Percentiles rank a stretch among this genome's conserved stretches.
These are phyloP conservation scores for Argentina anserina DNA, from an alignment of 306 rosid species.

Conservation along the genomic window DNA sequence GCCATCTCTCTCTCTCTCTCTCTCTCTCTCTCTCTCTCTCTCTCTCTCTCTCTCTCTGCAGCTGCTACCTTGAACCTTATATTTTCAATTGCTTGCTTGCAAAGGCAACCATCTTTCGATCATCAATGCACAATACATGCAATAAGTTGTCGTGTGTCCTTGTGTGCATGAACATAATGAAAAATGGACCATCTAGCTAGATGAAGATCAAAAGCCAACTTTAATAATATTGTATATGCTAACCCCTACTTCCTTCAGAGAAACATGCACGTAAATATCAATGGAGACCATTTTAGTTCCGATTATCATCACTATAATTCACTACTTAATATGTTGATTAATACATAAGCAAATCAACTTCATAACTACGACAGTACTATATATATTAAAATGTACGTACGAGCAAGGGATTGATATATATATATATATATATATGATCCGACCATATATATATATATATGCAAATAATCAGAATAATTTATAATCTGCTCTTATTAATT, in stretches of 20 bases:
- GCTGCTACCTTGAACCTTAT: not conserved
- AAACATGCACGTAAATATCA: not conserved
- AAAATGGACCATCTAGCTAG: constrained; percentile 2
- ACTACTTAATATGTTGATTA: not conserved
- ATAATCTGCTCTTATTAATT: not conserved
- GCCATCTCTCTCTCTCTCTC: not conserved
- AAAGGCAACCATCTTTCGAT: not conserved
- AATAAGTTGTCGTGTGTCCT: not conserved
- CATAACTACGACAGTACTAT: not conserved
- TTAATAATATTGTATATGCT: not conserved
- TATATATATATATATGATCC: not conserved
- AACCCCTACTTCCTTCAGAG: not conserved
- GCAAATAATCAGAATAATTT: not conserved
- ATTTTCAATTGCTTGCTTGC: not conserved
- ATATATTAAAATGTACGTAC: not conserved
- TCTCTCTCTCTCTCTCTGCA: not conserved
- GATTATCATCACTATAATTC: not conserved
- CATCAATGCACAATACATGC: not conserved
- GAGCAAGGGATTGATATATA: not conserved
- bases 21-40: not conserved
- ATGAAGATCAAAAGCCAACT: not conserved
- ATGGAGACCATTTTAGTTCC: not conserved
- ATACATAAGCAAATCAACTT: not conserved
- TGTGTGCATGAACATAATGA: not conserved
- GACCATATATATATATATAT: too few species aligned